Percentiles rank a stretch among this genome's conserved stretches.
These are phyloP conservation scores for Backusella morwellensis DNA, from an alignment of 192 early-diverging fungal species.

Conservation along the genomic window DNA sequence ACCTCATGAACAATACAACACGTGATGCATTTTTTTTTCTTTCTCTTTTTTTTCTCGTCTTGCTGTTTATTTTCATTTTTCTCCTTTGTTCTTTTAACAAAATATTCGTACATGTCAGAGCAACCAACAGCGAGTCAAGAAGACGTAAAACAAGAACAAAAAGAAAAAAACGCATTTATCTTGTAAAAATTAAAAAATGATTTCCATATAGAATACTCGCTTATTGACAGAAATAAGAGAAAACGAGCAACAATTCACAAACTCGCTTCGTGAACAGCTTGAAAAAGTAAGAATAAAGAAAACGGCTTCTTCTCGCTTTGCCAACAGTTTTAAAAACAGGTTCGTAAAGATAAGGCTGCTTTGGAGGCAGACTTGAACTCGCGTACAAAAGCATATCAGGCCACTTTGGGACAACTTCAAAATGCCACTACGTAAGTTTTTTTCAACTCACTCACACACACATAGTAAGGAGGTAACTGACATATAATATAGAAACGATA, in stretches of 20 bases:
- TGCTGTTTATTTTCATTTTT: neutral
- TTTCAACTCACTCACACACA: no score
- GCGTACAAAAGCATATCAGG: slow-evolving; percentile 25
- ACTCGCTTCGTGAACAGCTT: slow-evolving; percentile 26
- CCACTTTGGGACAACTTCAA: slow-evolving; percentile 23
- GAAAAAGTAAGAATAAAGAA: slow-evolving; percentile 23
- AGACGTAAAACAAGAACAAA: no score
- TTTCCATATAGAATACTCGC: neutral
- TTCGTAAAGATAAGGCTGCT: slow-evolving; percentile 32
- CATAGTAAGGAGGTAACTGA: no score
- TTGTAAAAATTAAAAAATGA: neutral
- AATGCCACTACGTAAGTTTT: neutral
- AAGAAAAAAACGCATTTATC: no score
- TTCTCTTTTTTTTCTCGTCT: neutral
- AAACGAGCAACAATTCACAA: slow-evolving; percentile 22
- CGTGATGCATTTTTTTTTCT: neutral
- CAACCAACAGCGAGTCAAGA: neutral
- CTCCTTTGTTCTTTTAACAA: neutral
- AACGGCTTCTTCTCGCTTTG: no score
- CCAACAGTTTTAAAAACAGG: slow-evolving; percentile 10
- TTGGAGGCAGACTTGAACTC: slow-evolving; percentile 32
- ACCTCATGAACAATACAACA: neutral
- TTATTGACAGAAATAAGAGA: slow-evolving; percentile 21
- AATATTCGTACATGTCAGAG: neutral
- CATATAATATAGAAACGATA: neutral